Evolutionary conservation across 345 rosid genomes (phyloP), one percentile per base, ranked within the genome.

Genomic region (Populus euphratica): DNA sequence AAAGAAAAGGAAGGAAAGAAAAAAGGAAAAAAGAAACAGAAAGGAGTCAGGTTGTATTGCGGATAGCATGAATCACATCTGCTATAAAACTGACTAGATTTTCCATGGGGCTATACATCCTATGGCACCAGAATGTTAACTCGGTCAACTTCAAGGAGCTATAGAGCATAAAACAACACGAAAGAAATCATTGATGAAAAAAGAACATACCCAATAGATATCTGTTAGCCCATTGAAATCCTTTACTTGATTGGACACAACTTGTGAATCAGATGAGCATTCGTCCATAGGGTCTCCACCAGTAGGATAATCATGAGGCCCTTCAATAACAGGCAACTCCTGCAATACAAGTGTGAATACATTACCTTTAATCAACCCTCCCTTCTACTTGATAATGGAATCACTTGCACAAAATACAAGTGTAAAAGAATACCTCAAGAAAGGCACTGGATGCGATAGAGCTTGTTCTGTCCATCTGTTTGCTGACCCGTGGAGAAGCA

Each of bases 181-280:
- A 44, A 18, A 64, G 39, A 6, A 13, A 12, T 16, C 16, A 39
- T 17, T 13, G 38, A 64, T 23, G 18, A 63, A 63, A 70, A 27
- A 8, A 43, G 11, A 67, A 61, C 79, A 73, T 87, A 95, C 99
- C 99, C 97, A 95, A 73, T 89, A 93, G 64, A 96, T 79, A 79
- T 92, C 99, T 17, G 93, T 80, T 78, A 92, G 86, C 47, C 81
- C 93, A 65, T 73, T 85, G 80, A 82, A 87, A 84, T 77, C 91
- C 83, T 84, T 89, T 16, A 73, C 80, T 5, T 91, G 78, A 81
- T 82, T 83, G 72, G 84, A 90, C 78, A 82, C 69, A 16, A 54
- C 61, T 44, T 78, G 85, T 25, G 77, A 77, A 76, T 90, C 90
- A 23, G 81, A 62, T 70, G 78, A 82, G 77, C 77, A 66, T 79